Evolutionary conservation across 2,329 filamentous ascomycete species (phyloP), one percentile per base, ranked within the genome.

Genomic region (Aspergillus carbonarius): DNA sequence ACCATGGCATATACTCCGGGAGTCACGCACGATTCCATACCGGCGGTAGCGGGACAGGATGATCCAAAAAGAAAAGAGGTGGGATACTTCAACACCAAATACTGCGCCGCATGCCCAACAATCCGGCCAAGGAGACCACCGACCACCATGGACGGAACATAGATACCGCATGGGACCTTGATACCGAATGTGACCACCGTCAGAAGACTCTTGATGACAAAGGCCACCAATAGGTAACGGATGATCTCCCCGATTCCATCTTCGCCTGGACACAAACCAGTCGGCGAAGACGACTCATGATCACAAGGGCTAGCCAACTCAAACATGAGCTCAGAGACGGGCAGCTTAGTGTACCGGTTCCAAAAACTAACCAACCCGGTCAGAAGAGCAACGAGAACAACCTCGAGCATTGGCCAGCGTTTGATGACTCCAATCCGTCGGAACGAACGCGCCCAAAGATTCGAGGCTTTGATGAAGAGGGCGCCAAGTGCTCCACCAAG

Each of bases 101-200:
- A 92, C 72, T 98, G 93, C 0, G 93, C 87, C 6, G 88, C 74
- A 72, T 98, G 95, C 1, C 95, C 95, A 12, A 96, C 85, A 46
- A 95, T 87, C 7, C 93, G 88, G 30, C 93, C 93, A 79, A 96
- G 88, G 17, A 99, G 80, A 69, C 95, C 95, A 63, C 95, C 95
- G 17, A 98, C 92, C 27, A 98, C 95, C 95, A 99, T 99, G 67
- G 93, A 97, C 3, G 95, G 95, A 1, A 99, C 93, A 68, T 99
- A 99, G 66, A 99, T 97, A 63, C 95, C 95, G 1, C 93, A 92
- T 9, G 95, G 95, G 0, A 98, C 88, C 82, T 98, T 98, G 71
- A 97, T 93, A 25, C 93, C 93, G 76, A 98, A 98, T 0, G 93
- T 96, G 64, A 97, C 88, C 47, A 89, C 88, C 0, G 95, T 98